Evolutionary conservation across 352 stramenopile genomes (phyloP).

Genomic region (Phytophthora colocasiae): DNA sequence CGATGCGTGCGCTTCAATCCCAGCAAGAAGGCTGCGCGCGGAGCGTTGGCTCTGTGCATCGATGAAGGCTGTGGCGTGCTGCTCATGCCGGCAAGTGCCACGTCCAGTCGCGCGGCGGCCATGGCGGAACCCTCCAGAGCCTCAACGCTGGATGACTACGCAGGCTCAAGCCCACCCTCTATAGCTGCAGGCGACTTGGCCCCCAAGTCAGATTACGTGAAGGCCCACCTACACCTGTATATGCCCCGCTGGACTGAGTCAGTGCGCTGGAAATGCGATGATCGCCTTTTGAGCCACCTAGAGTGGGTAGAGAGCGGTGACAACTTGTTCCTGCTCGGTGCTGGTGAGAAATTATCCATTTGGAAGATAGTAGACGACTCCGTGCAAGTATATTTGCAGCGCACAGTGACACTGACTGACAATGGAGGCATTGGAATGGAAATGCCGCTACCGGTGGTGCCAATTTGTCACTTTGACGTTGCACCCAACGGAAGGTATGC

Average conservation of each 20-base stretch:
- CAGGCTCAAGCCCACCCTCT: neutral
- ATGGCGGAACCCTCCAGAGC: constrained; percentile 20
- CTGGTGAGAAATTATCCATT: constrained; percentile 73
- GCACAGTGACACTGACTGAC: constrained; percentile 56
- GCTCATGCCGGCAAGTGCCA: constrained; percentile 56
- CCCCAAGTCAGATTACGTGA: constrained; percentile 53
- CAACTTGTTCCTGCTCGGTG: constrained; percentile 73
- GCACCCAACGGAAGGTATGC: constrained; percentile 64
- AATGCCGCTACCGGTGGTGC: constrained; percentile 17
- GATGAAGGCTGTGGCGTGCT: constrained; percentile 71
- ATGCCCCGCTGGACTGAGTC: constrained; percentile 74
- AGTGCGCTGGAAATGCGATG: constrained; percentile 74
- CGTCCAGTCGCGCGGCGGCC: constrained; percentile 29
- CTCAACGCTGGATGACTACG: constrained; percentile 3
- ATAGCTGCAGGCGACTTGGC: constrained; percentile 8
- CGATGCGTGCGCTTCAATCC: constrained; percentile 67
- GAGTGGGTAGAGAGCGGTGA: constrained; percentile 80
- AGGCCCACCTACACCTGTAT: constrained; percentile 76
- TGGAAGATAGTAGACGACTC: constrained; percentile 88
- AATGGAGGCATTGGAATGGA: constrained; percentile 16
- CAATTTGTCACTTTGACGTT: constrained; percentile 69
- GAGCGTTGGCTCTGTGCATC: constrained; percentile 67
- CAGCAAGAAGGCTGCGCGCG: constrained; percentile 55
- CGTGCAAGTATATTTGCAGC: constrained; percentile 80
- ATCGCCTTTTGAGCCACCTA: constrained; percentile 65